A percentile compares a stretch with the other conserved stretches of the same genome.
Conservation (phyloP, 2,329 filamentous ascomycete species). For the Aspergillus tamarii region DNA sequence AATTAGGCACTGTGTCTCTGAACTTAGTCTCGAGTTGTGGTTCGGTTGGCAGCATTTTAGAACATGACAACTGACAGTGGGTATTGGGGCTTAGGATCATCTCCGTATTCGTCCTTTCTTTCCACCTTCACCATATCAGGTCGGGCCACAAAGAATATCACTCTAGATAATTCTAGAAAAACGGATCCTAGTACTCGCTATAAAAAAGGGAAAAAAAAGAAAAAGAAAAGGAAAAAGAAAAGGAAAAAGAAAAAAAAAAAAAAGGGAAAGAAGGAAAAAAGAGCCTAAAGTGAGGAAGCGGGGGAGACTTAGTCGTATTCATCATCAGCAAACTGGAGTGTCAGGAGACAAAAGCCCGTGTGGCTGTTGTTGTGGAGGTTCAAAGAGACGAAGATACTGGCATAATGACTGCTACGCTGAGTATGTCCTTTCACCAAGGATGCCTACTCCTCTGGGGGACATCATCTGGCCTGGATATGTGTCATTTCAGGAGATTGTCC, state of each 20-base stretch:
- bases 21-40: constrained; percentile 10
- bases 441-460: constrained; percentile 21
- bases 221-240: constrained; percentile 14
- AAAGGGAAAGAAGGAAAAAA: constrained; percentile 16
- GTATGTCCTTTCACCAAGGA: constrained; percentile 39
- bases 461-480: constrained; percentile 19
- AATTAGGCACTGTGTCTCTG: constrained; percentile 6
- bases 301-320: neutral
- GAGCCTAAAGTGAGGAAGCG: constrained; percentile 19
- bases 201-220: neutral
- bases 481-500: constrained; percentile 16
- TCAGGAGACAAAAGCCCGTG: constrained; percentile 20
- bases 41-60: constrained; percentile 15
- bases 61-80: constrained; percentile 21
- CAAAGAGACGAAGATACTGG: constrained; percentile 30
- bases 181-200: neutral
- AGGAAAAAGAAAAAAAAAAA: neutral
- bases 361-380: constrained; percentile 34
- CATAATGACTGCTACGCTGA: constrained; percentile 49
- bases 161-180: constrained; percentile 4
- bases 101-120: constrained; percentile 11
- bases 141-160: constrained; percentile 3
- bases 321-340: constrained; percentile 5
- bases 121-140: constrained; percentile 6
- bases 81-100: constrained; percentile 10